A percentile compares a stretch with the other conserved stretches of the same genome.
phyloP scores from a whole-genome alignment of 75 land plant species.

The Pinus tabuliformis region DNA sequence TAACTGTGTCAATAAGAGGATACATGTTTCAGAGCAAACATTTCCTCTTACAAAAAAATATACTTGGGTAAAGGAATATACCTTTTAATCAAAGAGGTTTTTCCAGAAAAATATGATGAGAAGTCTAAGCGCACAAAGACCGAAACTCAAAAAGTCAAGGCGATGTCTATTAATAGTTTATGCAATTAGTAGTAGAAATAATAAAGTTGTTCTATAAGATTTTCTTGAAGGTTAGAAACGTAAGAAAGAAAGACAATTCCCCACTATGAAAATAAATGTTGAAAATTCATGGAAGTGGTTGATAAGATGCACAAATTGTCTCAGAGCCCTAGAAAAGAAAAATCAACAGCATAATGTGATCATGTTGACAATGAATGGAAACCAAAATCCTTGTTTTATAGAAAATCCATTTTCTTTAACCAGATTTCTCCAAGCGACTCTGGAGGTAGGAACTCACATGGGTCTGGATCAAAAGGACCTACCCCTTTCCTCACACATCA shows the following conservation, averaged over 20 bases:
- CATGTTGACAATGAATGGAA: too few species aligned
- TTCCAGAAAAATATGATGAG: neutral
- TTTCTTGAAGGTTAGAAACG: neutral
- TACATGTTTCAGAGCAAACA: neutral
- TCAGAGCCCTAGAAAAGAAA: too few species aligned
- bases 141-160: neutral
- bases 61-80: neutral
- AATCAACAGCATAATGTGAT: too few species aligned
- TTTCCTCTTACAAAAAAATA: neutral
- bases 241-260: neutral
- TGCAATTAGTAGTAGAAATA: neutral
- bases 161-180: neutral
- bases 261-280: slow-evolving; percentile 5
- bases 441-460: neutral
- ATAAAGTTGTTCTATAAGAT: neutral
- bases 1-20: neutral
- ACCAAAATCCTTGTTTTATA: too few species aligned
- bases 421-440: neutral
- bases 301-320: too few species aligned
- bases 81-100: neutral
- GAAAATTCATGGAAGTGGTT: too few species aligned
- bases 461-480: too few species aligned
- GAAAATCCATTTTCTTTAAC: too few species aligned
- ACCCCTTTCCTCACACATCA: too few species aligned
- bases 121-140: neutral